These are phyloP conservation scores for Cutaneotrichosporon arboriforme DNA, from an alignment of 1,284 basidiomycete species.

Conservation along the genomic window DNA sequence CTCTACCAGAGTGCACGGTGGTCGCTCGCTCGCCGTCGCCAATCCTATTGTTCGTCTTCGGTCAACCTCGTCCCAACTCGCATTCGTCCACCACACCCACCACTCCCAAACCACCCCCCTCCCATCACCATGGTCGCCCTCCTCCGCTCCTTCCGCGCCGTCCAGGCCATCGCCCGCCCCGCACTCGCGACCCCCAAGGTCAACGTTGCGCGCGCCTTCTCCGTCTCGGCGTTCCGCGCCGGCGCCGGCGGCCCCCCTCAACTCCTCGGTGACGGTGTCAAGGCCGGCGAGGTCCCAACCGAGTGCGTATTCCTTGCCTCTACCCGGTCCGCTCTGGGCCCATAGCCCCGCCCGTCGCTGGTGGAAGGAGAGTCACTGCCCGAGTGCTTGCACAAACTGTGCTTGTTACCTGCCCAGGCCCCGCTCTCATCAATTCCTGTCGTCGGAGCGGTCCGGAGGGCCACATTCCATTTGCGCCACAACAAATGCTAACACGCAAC, in stretches of 20 bases:
- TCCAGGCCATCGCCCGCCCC: conserved; percentile 23
- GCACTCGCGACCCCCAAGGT: conserved; percentile 12
- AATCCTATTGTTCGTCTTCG: conserved; percentile 8
- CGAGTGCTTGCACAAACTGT: too few species aligned
- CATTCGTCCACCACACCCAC: conserved; percentile 10
- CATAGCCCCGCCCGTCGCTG: too few species aligned
- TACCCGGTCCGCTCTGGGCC: too few species aligned
- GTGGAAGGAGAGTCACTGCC: too few species aligned
- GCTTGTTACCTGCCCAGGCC: too few species aligned
- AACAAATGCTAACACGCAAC: conserved; percentile 1
- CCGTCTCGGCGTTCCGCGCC: conserved; percentile 31
- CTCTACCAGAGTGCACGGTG: too few species aligned
- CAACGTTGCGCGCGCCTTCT: conserved; percentile 32
- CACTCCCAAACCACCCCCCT: conserved; percentile 5
- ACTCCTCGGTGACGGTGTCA: conserved; percentile 13
- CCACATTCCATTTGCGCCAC: too few species aligned
- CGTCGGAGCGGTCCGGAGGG: conserved; percentile 2
- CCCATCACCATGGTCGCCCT: conserved; percentile 33
- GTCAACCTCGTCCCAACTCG: not conserved
- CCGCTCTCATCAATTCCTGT: too few species aligned
- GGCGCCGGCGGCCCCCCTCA: conserved; percentile 35
- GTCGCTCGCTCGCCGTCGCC: not conserved
- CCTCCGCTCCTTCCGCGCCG: conserved; percentile 35
- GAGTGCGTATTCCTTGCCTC: conserved; percentile 33
- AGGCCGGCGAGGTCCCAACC: conserved; percentile 40